These are phyloP conservation scores for Dendrobium officinale DNA, from an alignment of 106 monocot species.

Conservation along the genomic window DNA sequence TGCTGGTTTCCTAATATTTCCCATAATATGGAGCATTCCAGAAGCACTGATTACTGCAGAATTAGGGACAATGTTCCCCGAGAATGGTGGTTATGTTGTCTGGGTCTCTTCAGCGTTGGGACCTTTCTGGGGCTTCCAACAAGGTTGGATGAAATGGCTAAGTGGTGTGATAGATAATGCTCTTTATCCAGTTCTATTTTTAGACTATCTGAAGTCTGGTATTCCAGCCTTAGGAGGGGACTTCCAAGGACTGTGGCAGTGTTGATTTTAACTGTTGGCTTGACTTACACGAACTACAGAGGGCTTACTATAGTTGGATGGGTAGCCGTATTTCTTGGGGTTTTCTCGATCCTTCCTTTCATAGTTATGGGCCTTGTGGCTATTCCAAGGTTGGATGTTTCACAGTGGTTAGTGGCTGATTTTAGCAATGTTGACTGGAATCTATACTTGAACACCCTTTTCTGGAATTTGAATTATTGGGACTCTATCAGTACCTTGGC, in stretches of 20 bases:
- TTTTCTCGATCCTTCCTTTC: constrained; percentile 57
- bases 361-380: constrained; percentile 48
- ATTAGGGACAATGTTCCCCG: constrained; percentile 73
- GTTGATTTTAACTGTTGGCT: constrained; percentile 29
- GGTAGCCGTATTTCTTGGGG: constrained; percentile 53
- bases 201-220: constrained; percentile 61
- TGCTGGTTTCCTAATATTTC: constrained; percentile 56
- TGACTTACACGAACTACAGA: constrained; percentile 66
- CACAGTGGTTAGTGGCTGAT: constrained; percentile 39
- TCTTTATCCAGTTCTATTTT: constrained; percentile 60
- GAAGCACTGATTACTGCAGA: constrained; percentile 75
- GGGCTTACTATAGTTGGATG: constrained; percentile 67
- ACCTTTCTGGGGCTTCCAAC: constrained; percentile 72
- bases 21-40: constrained; percentile 75
- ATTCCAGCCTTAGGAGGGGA: constrained; percentile 48
- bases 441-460: constrained; percentile 63
- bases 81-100: constrained; percentile 69
- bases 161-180: constrained; percentile 82
- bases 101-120: constrained; percentile 66
- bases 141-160: constrained; percentile 81
- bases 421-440: constrained; percentile 37
- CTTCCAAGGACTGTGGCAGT: constrained; percentile 31
- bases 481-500: constrained; percentile 65
- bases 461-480: constrained; percentile 85
- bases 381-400: constrained; percentile 34